Conservation (phyloP, 108 stramenopile species). For the Mediolabrus comicus region DNA sequence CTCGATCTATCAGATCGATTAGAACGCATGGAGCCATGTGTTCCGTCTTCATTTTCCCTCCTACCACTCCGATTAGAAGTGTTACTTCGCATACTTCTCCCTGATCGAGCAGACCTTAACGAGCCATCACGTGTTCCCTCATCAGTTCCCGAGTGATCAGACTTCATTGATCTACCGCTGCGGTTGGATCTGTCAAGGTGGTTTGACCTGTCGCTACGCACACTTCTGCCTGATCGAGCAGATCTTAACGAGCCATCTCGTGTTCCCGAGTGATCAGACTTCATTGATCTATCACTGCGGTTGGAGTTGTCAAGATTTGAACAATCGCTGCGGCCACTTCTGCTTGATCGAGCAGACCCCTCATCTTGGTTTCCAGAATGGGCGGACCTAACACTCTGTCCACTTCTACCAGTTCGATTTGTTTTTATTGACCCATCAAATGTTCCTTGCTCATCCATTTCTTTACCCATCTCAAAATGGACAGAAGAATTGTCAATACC, state of each 20-base stretch:
- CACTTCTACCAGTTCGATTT: too few relatives aligned
- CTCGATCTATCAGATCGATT: neutral
- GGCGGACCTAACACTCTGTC: neutral
- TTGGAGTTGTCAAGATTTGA: too few relatives aligned
- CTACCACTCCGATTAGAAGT: neutral
- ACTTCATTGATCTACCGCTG: too few relatives aligned
- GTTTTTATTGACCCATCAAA: too few relatives aligned
- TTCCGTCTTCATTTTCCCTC: too few relatives aligned
- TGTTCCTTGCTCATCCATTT: too few relatives aligned
- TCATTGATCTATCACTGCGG: neutral
- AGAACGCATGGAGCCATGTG: too few relatives aligned
- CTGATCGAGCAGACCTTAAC: neutral
- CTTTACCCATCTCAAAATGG: too few relatives aligned
- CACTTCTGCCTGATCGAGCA: neutral
- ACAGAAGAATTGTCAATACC: neutral
- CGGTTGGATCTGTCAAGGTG: neutral
- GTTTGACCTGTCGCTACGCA: neutral
- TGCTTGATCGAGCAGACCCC: too few relatives aligned
- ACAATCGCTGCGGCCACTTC: too few relatives aligned
- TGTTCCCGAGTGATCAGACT: neutral
- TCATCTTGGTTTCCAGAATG: too few relatives aligned
- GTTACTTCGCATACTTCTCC: neutral
- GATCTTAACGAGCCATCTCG: neutral
- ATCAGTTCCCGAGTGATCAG: too few relatives aligned
- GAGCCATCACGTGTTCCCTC: neutral